Conservation (phyloP, 1,139 yeast genomes). For the Pneumocystis oryctolagi region DNA sequence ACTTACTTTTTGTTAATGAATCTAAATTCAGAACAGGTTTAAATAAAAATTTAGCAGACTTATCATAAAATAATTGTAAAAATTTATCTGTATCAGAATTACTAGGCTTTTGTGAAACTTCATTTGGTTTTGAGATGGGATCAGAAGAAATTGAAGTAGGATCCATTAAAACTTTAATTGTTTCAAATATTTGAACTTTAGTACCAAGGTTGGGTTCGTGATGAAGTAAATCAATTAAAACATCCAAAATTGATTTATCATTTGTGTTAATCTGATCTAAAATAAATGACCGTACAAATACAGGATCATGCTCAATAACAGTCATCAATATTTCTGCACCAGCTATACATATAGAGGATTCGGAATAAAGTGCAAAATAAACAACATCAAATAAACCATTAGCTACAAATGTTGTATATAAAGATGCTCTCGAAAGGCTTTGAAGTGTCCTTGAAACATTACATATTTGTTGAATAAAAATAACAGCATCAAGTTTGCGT, state of each 20-base stretch:
- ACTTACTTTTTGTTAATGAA: conserved; percentile 11
- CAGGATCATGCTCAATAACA: conserved; percentile 71
- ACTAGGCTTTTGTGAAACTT: conserved; percentile 14
- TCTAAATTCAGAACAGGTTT: conserved; percentile 31
- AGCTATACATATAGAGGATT: conserved; percentile 42
- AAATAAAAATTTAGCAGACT: conserved; percentile 48
- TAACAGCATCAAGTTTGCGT: conserved; percentile 53
- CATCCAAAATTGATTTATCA: conserved; percentile 32
- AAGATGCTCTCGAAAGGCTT: conserved; percentile 45
- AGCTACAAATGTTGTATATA: conserved; percentile 49
- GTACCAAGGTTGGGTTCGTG: conserved; percentile 57
- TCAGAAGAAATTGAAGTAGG: conserved; percentile 26
- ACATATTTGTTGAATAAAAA: conserved; percentile 67
- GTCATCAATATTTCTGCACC: conserved; percentile 74
- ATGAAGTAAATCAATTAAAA: conserved; percentile 47
- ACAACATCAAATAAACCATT: conserved; percentile 60
- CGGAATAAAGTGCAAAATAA: conserved; percentile 50
- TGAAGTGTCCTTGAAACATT: conserved; percentile 58
- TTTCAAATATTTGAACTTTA: conserved; percentile 72
- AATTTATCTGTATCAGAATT: conserved; percentile 36
- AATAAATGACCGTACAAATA: conserved; percentile 31
- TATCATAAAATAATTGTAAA: conserved; percentile 44
- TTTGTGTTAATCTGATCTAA: conserved; percentile 5
- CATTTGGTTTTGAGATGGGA: conserved; percentile 9
- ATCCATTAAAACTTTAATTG: conserved; percentile 57